Base-by-base conservation (phyloP, 2,329 filamentous ascomycete genomes). In the Apiospora malaysiana region DNA sequence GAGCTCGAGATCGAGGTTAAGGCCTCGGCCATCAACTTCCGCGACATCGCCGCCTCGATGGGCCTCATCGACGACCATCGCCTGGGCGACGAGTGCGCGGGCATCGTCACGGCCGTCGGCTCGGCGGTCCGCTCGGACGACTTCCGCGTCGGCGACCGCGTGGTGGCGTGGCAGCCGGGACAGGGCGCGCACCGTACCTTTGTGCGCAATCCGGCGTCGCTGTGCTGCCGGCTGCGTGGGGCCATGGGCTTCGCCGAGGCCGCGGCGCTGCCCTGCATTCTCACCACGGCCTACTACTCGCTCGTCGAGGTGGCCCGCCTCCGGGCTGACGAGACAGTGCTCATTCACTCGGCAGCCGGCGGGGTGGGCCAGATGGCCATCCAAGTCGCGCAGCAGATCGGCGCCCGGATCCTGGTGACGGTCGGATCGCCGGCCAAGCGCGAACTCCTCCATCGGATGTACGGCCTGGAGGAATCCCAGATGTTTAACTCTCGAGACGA, bases 331-430 rank as follows among this genome's bases (percentile, higher is more conserved):
- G 75, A 79, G 40, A 72, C 3, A 79, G 86, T 3, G n/a, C 77
- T 88, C 12, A 78, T 88, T 25, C 83, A 86, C 68, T 79, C 81
- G 8, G 86, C 82, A 5, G 81, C 83, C 4, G 84, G 84, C 63
- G 80, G 80, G 0, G 77, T 83, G 23, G 86, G 86, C 1, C 79
- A 84, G 45, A 82, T 82, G 5, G 85, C 83, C 1, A 72, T 87
- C 4, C 78, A 81, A n/a, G 73, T 87, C 1, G 83, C 83, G 25
- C 77, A 74, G 68, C 70, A 77, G 4, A 71, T 80, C 7, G 83
- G 81, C 2, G 81, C 80, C 10, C 78, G 83, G 8, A 75, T 88
- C 2, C 85, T 84, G 70, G 80, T 78, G 1, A 87, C 85, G 0
- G 81, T 85, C 9, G 66, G 74, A 0, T 75, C 74, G 1, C 46